A percentile compares a stretch with the other conserved stretches of the same genome.
Conservation (phyloP, 2,329 filamentous ascomycete genomes). For the Aspergillus eucalypticola region DNA sequence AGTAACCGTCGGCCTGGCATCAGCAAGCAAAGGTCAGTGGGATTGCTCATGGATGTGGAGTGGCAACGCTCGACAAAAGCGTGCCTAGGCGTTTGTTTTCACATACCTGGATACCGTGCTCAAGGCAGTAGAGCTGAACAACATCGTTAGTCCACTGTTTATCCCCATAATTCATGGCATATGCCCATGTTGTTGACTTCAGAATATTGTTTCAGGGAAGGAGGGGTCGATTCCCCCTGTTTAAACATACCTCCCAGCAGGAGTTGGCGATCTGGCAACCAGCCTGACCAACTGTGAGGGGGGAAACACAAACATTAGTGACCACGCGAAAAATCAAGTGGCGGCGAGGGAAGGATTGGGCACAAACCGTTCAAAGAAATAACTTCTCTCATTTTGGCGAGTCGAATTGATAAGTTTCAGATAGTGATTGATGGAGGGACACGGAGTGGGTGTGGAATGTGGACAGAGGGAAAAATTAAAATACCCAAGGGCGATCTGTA, state of each 20-base stretch:
- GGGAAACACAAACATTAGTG: constrained; percentile 23
- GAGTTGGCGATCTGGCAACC: constrained; percentile 99
- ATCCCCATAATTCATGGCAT: constrained; percentile 10
- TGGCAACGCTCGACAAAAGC: background rate
- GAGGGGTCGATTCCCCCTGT: background rate
- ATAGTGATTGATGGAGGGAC: constrained; percentile 20
- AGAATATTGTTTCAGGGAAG: constrained; percentile 8
- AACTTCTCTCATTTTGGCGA: constrained; percentile 91
- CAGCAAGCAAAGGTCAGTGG: constrained; percentile 20
- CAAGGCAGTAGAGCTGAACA: constrained; percentile 93
- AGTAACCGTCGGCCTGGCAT: constrained; percentile 88
- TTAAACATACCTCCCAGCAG: constrained; percentile 93
- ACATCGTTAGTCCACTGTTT: constrained; percentile 35
- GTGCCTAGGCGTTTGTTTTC: constrained; percentile 5
- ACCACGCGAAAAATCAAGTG: constrained; percentile 26
- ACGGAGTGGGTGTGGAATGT: constrained; percentile 20
- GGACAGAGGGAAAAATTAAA: constrained; percentile 36
- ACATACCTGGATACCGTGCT: constrained; percentile 97
- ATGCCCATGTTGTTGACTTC: background rate
- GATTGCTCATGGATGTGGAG: constrained; percentile 3
- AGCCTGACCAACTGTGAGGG: constrained; percentile 86
- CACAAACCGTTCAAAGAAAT: constrained; percentile 95
- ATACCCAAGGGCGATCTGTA: constrained; percentile 29
- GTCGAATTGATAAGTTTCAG: constrained; percentile 18
- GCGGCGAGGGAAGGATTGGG: constrained; percentile 11